Evolutionary conservation across 169 alveolate species (phyloP), one percentile per base, ranked within the genome.

Genomic region (Eimeria tenella): DNA sequence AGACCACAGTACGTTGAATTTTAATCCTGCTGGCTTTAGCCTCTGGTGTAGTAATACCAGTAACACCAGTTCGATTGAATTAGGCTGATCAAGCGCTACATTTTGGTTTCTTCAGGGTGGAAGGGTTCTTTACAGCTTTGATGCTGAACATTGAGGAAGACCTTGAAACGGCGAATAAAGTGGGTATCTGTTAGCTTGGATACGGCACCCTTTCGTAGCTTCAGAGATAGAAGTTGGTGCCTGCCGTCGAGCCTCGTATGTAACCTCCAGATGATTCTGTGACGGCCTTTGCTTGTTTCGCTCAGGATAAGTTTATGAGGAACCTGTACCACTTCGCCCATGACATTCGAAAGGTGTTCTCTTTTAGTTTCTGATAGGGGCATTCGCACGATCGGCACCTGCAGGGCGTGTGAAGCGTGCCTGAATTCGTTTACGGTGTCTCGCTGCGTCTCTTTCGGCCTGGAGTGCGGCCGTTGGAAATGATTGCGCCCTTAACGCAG

Each of bases 281-380:
- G 56, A 53, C 23, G 4, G 13, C 65, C 11, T 50, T 74, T 74
- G 84, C 42, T 3, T 74, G 83, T 13, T 73, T 21, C 31, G 21
- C 52, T 11, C 53, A 79, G 86, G 94, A 91, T 62, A 84, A 73
- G 65, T 91, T 91, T 75, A 91, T 86, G 77, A 53, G 94, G 86
- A 81, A 91, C 77, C 94, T 91, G 9, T 91, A 91, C 91, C 88
- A 81, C 84, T 91, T 91, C 71, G 94, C 94, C 63, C 94, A 91
- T 42, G 79, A 50, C 71, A 63, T 91, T 49, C 86, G 94, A 88
- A 73, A 62, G 82, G 42, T 86, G 93, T 63, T 65, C 60, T 86
- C 83, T 55, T 65, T 65, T 42, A 83, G 77, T 42, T 83, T 83
- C 77, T 83, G 75, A 83, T 70, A 81, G 90, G 21, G 90, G 77